Evolutionary conservation across 441 rosid species (phyloP).

Genomic region (Populus hybrid): DNA sequence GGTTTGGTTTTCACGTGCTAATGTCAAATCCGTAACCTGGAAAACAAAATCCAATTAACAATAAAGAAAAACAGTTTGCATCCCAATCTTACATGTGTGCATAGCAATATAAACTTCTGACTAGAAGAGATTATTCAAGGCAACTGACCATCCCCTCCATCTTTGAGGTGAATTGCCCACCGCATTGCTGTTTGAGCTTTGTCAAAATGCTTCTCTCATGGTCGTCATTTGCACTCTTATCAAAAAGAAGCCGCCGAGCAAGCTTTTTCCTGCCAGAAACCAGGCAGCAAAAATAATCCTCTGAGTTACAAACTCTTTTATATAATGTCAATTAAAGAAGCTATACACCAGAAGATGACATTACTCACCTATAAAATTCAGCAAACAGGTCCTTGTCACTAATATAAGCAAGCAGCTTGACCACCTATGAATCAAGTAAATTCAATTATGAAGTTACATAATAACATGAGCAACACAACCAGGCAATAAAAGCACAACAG

Average conservation of each 20-base stretch:
- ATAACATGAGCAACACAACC: not conserved
- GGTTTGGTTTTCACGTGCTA: constrained; percentile 90
- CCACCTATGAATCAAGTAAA: constrained; percentile 48
- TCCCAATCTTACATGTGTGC: not conserved
- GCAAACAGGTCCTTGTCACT: constrained; percentile 89
- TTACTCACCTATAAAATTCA: not conserved
- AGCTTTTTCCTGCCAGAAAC: constrained; percentile 66
- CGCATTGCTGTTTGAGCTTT: constrained; percentile 94
- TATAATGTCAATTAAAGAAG: not conserved
- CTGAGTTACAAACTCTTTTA: not conserved
- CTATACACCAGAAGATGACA: not conserved
- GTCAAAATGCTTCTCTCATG: constrained; percentile 94
- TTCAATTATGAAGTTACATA: not conserved
- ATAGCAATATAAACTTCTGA: not conserved
- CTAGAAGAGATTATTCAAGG: constrained; percentile 7
- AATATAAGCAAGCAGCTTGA: constrained; percentile 79
- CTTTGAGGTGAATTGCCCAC: constrained; percentile 95
- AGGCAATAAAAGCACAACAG: not conserved
- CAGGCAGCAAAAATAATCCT: not conserved
- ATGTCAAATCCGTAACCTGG: constrained; percentile 93
- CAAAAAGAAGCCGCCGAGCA: constrained; percentile 87
- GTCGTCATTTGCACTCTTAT: constrained; percentile 95
- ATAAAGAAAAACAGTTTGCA: not conserved
- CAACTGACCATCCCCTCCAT: constrained; percentile 98
- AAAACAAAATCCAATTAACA: constrained; percentile 4